A percentile compares a stretch with the other conserved stretches of the same genome.
Evolutionary conservation across 2,329 filamentous ascomycete species (phyloP).

Genomic region (Fusarium buharicum): DNA sequence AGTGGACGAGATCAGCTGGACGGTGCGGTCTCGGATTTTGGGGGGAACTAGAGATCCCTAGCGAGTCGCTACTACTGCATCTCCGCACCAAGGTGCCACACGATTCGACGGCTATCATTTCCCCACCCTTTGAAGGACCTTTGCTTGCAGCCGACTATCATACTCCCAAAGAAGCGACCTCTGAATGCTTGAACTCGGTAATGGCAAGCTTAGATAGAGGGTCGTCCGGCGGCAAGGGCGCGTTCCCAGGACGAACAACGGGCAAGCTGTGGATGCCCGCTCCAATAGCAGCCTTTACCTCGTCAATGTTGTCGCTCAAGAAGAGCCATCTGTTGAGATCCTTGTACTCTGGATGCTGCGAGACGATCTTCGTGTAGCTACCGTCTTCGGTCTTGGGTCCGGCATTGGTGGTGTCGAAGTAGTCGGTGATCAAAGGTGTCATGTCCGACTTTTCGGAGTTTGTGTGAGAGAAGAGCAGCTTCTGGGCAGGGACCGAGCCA

Average conservation of each 20-base stretch:
- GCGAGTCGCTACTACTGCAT: conserved; percentile 39
- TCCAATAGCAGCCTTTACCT: conserved; percentile 70
- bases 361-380: conserved; percentile 75
- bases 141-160: conserved; percentile 39
- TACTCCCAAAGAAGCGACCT: conserved; percentile 37
- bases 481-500: conserved; percentile 82
- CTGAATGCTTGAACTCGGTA: conserved; percentile 48
- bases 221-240: conserved; percentile 65
- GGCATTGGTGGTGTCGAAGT: conserved; percentile 85
- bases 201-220: conserved; percentile 50
- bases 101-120: conserved; percentile 33
- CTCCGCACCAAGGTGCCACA: conserved; percentile 41
- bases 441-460: conserved; percentile 68
- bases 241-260: conserved; percentile 76
- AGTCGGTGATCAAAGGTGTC: conserved; percentile 68
- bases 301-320: conserved; percentile 80
- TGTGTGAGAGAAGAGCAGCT: conserved; percentile 78
- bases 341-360: conserved; percentile 53
- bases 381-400: conserved; percentile 74
- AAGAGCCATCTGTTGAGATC: conserved; percentile 72
- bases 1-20: conserved; percentile 39
- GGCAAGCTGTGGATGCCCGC: conserved; percentile 72
- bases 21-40: conserved; percentile 40
- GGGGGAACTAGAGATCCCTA: conserved; percentile 40
- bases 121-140: conserved; percentile 31